These are phyloP conservation scores for Fennellomyces sp. DNA, from an alignment of 371 early-diverging fungal species.

Conservation along the genomic window DNA sequence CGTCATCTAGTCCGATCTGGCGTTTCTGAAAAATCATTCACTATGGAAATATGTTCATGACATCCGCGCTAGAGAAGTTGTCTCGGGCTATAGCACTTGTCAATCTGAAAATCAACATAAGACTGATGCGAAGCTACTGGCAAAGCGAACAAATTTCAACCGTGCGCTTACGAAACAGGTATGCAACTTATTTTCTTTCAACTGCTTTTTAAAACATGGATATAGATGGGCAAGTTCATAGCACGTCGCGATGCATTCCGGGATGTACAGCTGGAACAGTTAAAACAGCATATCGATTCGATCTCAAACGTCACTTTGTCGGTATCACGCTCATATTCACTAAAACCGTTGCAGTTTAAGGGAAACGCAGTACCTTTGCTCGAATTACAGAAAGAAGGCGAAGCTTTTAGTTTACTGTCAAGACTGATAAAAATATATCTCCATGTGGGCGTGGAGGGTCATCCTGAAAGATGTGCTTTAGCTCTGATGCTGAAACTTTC, in stretches of 20 bases:
- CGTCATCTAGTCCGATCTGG: no score
- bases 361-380: no score
- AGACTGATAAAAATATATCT: no score
- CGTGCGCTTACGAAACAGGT: no score
- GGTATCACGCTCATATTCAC: no score
- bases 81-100: not conserved
- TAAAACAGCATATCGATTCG: not conserved
- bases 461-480: no score
- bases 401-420: no score
- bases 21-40: conserved; percentile 10
- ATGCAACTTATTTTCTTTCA: no score
- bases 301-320: not conserved
- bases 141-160: not conserved
- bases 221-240: not conserved
- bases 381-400: no score
- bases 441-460: no score
- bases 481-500: no score
- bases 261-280: not conserved
- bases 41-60: not conserved
- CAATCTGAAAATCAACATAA: conserved; percentile 8
- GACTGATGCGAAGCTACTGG: conserved; percentile 1
- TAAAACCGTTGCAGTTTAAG: no score
- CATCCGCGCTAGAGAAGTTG: not conserved
- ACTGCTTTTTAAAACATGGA: not conserved
- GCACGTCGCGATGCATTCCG: not conserved